Evolutionary conservation across 2,329 filamentous ascomycete species (phyloP).

Genomic region (Aspergillus ibericus): DNA sequence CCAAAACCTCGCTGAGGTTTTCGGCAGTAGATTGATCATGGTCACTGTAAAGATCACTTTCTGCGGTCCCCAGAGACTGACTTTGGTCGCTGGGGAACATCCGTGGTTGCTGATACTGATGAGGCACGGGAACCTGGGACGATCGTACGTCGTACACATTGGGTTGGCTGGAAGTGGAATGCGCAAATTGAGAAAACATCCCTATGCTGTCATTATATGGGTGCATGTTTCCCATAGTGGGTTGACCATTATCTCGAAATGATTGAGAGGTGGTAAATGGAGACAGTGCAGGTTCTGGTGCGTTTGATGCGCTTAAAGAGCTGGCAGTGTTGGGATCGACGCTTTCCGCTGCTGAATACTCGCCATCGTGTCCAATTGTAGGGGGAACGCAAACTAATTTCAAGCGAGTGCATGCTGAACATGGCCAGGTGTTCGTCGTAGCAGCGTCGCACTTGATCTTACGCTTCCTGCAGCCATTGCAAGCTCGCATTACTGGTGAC

Average conservation of each 20-base stretch:
- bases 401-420: slow-evolving; percentile 85
- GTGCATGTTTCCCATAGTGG: slow-evolving; percentile 44
- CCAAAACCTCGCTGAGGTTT: slow-evolving; percentile 76
- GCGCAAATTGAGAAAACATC: slow-evolving; percentile 43
- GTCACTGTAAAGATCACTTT: slow-evolving; percentile 56
- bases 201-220: slow-evolving; percentile 47
- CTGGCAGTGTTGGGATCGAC: slow-evolving; percentile 26
- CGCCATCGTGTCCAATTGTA: slow-evolving; percentile 72
- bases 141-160: slow-evolving; percentile 34
- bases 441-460: slow-evolving; percentile 99
- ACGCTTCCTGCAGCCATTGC: slow-evolving; percentile 87
- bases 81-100: slow-evolving; percentile 29
- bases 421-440: slow-evolving; percentile 96
- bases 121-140: slow-evolving; percentile 33
- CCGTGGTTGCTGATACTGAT: slow-evolving; percentile 30
- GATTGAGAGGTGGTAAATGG: slow-evolving; percentile 55
- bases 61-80: slow-evolving; percentile 29
- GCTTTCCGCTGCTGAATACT: slow-evolving; percentile 32
- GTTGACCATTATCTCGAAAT: slow-evolving; percentile 50
- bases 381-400: slow-evolving; percentile 93
- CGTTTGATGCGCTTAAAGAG: slow-evolving; percentile 31
- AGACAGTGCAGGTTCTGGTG: slow-evolving; percentile 52
- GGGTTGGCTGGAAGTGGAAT: slow-evolving; percentile 27
- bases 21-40: slow-evolving; percentile 67
- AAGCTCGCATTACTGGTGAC: slow-evolving; percentile 86